A percentile compares a stretch with the other conserved stretches of the same genome.
Evolutionary conservation across 345 rosid genomes (phyloP).

Genomic region (Trapa bicornis): DNA sequence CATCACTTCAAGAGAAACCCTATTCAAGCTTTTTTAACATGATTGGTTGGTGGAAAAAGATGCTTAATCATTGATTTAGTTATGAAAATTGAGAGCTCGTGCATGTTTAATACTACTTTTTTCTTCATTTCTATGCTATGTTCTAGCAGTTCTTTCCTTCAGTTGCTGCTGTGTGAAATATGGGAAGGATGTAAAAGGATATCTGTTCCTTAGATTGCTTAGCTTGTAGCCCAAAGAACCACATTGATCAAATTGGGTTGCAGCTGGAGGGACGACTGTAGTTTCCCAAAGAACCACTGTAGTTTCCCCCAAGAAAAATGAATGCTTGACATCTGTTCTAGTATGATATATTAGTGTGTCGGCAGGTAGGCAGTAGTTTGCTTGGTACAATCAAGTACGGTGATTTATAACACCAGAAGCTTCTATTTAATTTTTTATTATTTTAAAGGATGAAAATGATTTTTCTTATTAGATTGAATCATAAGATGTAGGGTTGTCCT

Average conservation of each 20-base stretch:
- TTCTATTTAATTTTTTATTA: background rate
- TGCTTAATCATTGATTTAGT: background rate
- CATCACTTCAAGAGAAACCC: background rate
- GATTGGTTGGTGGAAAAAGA: too few species aligned
- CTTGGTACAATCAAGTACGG: background rate
- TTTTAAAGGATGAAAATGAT: too few species aligned
- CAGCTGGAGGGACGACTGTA: background rate
- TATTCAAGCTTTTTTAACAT: too few species aligned
- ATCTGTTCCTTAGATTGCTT: slow-evolving; percentile 28
- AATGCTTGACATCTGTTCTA: background rate
- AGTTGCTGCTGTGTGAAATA: slow-evolving; percentile 15
- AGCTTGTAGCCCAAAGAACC: slow-evolving; percentile 36
- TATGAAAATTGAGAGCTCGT: background rate
- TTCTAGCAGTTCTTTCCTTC: slow-evolving; percentile 21
- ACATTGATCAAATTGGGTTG: background rate
- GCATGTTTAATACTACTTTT: background rate
- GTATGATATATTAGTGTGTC: background rate
- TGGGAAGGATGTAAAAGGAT: slow-evolving; percentile 10
- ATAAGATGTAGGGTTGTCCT: too few species aligned
- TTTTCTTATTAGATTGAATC: too few species aligned
- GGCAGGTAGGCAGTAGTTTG: background rate
- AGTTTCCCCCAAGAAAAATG: background rate
- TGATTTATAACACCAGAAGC: background rate
- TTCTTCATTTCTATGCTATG: background rate
- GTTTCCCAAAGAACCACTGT: slow-evolving; percentile 15